phyloP scores from a whole-genome alignment of 1,139 yeast genomes.

The Debaryomyces psychrophilus region DNA sequence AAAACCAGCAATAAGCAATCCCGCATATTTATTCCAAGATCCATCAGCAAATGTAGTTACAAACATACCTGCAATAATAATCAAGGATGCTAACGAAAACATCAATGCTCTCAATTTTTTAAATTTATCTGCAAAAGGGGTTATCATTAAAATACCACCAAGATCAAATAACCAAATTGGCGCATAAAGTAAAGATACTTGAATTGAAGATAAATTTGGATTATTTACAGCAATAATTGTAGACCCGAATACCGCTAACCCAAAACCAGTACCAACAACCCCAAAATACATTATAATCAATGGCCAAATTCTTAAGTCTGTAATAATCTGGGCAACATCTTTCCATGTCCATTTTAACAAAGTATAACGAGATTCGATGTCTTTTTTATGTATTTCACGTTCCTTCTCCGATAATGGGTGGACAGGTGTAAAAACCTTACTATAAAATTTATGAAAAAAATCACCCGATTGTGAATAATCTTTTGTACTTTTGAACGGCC shows the following conservation, averaged over 20 bases:
- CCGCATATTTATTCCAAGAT: constrained; percentile 78
- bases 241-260: constrained; percentile 83
- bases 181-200: constrained; percentile 76
- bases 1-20: constrained; percentile 77
- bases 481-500: constrained; percentile 40
- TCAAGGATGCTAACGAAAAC: constrained; percentile 61
- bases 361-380: constrained; percentile 52
- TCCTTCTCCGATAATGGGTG: constrained; percentile 61
- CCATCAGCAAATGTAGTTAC: constrained; percentile 77
- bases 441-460: constrained; percentile 23
- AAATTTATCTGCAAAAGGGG: constrained; percentile 78
- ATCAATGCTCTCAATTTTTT: constrained; percentile 60
- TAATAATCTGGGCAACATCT: constrained; percentile 59
- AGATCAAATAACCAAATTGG: constrained; percentile 90
- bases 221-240: constrained; percentile 72
- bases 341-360: constrained; percentile 59
- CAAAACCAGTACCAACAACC: constrained; percentile 87
- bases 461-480: constrained; percentile 16
- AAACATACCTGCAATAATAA: constrained; percentile 74
- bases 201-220: constrained; percentile 64
- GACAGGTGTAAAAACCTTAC: constrained; percentile 36
- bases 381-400: constrained; percentile 59
- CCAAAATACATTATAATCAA: constrained; percentile 87
- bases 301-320: constrained; percentile 78
- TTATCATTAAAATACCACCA: constrained; percentile 72